Base-by-base conservation (phyloP, 306 rosid genomes). In the Rosa rugosa region DNA sequence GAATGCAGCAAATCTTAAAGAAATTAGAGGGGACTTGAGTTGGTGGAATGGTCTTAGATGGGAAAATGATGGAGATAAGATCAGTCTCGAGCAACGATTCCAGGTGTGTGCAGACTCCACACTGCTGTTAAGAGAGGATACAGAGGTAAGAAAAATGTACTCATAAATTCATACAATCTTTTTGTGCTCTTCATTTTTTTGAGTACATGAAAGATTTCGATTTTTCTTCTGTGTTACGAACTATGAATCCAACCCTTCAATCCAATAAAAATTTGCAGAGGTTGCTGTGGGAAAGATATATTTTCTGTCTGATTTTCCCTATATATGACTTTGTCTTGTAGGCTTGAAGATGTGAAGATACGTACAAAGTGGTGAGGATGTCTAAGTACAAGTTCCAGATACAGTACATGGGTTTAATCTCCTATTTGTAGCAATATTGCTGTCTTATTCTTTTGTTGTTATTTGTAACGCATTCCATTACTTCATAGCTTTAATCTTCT, bases 31-130 rank as follows among this genome's bases (percentile, higher is more conserved):
- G 14, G 77, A 62, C 22, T 71, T 50, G 36, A 16, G 7, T 8
- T 71, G 77, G 77, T 79, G 82, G 82, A 36, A 40, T 34, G 3
- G n/a, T 60, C 71, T 79, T 47, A 22, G 0, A 16, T 79, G 72
- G 72, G 0, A 8, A 45, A 22, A 36, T 4, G 34, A 1, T 0
- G 46, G 8, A 79, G 73, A 65, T 11, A 27, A 41, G 42, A 50
- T 22, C 46, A 20, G 74, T 73, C 75, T 80, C 11, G 75, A 14
- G 57, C 69, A 69, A 40, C 51, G 31, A 23, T 77, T 77, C 75
- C 67, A 68, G 68, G 68, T 25, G 23, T 50, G 51, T 10, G 40
- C 51, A 22, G 64, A 73, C 66, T 23, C 73, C 47, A 3, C 6
- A 38, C 3, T 49, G 40, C 53, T 12, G 65, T 46, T 64, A 11